Conservation (phyloP, 345 rosid species). For the Aquilaria yunnanensis region DNA sequence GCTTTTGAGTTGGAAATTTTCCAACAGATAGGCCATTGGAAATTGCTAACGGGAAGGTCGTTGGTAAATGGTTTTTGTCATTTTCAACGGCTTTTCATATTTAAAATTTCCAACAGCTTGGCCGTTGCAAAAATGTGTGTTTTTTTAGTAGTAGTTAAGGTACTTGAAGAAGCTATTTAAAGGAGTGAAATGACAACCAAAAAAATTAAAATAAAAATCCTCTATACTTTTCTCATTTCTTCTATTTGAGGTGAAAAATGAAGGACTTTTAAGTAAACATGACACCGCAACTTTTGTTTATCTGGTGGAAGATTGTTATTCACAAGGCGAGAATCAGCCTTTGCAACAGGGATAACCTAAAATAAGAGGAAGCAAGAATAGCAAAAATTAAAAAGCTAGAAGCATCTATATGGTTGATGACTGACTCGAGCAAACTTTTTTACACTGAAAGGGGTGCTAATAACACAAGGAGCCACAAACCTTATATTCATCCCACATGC, state of each 20-base stretch:
- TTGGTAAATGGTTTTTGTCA: too few species aligned
- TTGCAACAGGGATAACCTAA: conserved; percentile 77
- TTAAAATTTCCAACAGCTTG: too few species aligned
- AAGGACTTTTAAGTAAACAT: conserved; percentile 78
- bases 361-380: background rate
- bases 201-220: background rate
- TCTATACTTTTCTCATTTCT: conserved; percentile 69
- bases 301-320: conserved; percentile 79
- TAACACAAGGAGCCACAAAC: conserved; percentile 15
- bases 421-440: too few species aligned
- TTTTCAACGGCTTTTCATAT: too few species aligned
- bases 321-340: conserved; percentile 89
- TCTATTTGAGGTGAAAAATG: conserved; percentile 68
- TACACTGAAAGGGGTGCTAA: too few species aligned
- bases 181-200: background rate
- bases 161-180: conserved; percentile 2
- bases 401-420: too few species aligned
- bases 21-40: too few species aligned
- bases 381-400: conserved; percentile 1
- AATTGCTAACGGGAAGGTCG: too few species aligned
- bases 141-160: too few species aligned
- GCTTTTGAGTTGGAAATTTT: too few species aligned
- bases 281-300: conserved; percentile 84
- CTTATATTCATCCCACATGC: conserved; percentile 70
- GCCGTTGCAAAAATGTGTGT: too few species aligned